A percentile compares a stretch with the other conserved stretches of the same genome.
Evolutionary conservation across 1,139 yeast species (phyloP).

Genomic region (Kodamaea ohmeri): DNA sequence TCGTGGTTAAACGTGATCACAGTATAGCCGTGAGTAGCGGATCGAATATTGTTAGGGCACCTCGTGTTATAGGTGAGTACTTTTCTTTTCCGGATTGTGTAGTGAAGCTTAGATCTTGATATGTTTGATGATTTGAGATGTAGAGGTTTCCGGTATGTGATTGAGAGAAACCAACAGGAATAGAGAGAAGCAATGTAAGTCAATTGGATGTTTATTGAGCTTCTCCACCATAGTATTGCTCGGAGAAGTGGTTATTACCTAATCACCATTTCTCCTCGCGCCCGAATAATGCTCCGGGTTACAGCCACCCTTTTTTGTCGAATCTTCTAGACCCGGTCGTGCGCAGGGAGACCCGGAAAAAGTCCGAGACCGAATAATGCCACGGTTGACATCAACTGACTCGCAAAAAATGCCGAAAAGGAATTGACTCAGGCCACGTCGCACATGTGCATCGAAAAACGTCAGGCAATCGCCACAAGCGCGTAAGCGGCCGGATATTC

Average conservation of each 20-base stretch:
- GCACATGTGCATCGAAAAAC: neutral
- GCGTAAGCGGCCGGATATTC: neutral
- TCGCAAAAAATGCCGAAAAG: constrained; percentile 2
- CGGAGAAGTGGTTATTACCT: neutral
- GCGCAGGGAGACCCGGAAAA: constrained; percentile 3
- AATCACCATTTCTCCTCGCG: neutral
- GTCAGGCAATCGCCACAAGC: neutral
- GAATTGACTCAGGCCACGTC: constrained; percentile 5
- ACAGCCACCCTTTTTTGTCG: constrained; percentile 6
- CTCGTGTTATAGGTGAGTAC: too few species aligned
- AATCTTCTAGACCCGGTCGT: constrained; percentile 5
- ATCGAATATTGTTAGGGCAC: too few species aligned
- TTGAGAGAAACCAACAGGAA: too few species aligned
- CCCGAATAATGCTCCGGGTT: constrained; percentile 4
- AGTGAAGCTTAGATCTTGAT: too few species aligned
- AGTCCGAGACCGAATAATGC: constrained; percentile 8
- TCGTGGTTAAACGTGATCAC: too few species aligned
- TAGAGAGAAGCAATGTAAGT: too few species aligned
- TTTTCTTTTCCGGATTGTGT: too few species aligned
- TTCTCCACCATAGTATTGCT: neutral
- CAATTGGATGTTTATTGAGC: too few species aligned
- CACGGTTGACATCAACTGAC: constrained; percentile 9
- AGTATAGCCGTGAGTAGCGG: too few species aligned
- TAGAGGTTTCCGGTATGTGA: too few species aligned
- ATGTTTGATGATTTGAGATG: too few species aligned